phyloP scores from a whole-genome alignment of 2,329 filamentous ascomycete genomes.

The Xylariaceae sp. region DNA sequence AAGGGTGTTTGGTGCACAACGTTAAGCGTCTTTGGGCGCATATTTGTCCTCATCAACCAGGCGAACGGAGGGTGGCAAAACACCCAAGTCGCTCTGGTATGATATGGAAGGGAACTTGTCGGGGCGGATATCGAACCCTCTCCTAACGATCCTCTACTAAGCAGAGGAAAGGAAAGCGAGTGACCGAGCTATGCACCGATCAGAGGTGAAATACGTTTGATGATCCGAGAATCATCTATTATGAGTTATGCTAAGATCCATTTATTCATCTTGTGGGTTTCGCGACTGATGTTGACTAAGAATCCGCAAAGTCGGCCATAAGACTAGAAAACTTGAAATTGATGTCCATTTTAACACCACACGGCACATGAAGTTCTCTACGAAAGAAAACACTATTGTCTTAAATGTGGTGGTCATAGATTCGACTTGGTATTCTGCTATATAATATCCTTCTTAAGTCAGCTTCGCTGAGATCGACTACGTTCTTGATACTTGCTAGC shows the following conservation, averaged over 20 bases:
- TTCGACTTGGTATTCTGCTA: conserved; percentile 38
- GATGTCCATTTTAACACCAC: too few species aligned
- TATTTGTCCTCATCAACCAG: not conserved
- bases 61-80: not conserved
- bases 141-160: not conserved
- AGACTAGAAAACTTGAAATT: not conserved
- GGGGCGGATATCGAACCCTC: not conserved
- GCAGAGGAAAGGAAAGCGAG: not conserved
- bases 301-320: not conserved
- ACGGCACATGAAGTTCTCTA: not conserved
- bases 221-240: not conserved
- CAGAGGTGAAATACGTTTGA: not conserved
- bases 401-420: conserved; percentile 24
- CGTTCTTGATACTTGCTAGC: conserved; percentile 39
- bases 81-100: not conserved
- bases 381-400: not conserved
- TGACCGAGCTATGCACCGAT: not conserved
- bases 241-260: not conserved
- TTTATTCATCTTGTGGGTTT: not conserved
- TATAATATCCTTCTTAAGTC: conserved; percentile 40
- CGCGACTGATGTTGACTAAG: not conserved
- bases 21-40: not conserved
- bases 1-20: not conserved
- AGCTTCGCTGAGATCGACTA: conserved; percentile 41
- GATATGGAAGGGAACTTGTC: not conserved